Evolutionary conservation across 768 basidiomycete genomes (phyloP).

Genomic region (Auricularia heimuer): DNA sequence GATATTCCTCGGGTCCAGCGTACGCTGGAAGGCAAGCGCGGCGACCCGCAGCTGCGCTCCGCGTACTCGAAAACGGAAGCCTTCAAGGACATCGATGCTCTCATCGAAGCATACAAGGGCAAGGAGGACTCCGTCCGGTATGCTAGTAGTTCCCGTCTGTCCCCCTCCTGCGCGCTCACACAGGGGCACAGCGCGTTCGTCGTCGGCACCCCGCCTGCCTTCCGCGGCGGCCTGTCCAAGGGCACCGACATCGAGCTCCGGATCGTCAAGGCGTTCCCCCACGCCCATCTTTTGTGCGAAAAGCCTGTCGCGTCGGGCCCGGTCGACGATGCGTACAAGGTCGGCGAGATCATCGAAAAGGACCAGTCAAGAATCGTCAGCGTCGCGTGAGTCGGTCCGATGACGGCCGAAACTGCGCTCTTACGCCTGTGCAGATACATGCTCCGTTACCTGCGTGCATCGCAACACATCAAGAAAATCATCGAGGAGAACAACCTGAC

Average conservation of each 20-base stretch:
- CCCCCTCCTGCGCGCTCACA: background rate
- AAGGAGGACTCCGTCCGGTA: constrained; percentile 50
- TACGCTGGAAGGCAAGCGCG: constrained; percentile 74
- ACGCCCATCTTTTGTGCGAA: constrained; percentile 82
- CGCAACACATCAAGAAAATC: constrained; percentile 94
- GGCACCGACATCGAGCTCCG: constrained; percentile 83
- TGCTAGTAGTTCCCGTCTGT: constrained; percentile 6
- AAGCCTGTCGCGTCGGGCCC: constrained; percentile 87
- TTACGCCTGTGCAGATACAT: constrained; percentile 53
- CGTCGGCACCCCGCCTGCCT: constrained; percentile 90
- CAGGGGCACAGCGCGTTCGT: constrained; percentile 52
- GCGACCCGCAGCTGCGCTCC: constrained; percentile 84
- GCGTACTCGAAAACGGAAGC: constrained; percentile 85
- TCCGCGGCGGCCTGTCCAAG: constrained; percentile 65
- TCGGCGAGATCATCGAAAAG: constrained; percentile 63
- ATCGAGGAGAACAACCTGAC: constrained; percentile 88
- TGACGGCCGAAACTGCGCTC: background rate
- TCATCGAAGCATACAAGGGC: constrained; percentile 52
- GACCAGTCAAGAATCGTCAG: constrained; percentile 33
- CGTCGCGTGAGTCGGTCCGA: background rate
- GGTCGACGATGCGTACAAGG: constrained; percentile 55
- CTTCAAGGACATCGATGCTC: constrained; percentile 80
- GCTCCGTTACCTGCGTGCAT: constrained; percentile 87
- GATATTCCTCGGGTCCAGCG: constrained; percentile 68
- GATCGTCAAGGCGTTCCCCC: constrained; percentile 79